Conservation (phyloP, 495 filamentous ascomycete species). For the Penicillium goetzii region DNA sequence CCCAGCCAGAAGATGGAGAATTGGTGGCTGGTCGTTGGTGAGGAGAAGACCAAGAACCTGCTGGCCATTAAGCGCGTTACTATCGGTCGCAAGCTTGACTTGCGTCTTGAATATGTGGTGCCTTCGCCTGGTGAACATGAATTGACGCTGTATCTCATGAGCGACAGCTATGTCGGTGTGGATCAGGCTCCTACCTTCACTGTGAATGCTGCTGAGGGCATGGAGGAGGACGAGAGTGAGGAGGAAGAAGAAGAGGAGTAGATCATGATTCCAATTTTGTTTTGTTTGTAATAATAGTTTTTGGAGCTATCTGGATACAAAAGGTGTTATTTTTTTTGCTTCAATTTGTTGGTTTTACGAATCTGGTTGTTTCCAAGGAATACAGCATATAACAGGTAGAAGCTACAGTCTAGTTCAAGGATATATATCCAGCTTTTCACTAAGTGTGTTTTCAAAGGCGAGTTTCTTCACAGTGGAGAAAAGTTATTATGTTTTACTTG, state of each 20-base stretch:
- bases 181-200: slow-evolving; percentile 93
- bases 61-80: slow-evolving; percentile 95
- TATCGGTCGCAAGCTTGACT: slow-evolving; percentile 74
- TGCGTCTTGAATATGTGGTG: slow-evolving; percentile 85
- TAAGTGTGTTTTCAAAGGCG: too few relatives aligned
- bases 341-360: not conserved
- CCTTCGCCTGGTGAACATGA: slow-evolving; percentile 84
- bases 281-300: slow-evolving; percentile 31
- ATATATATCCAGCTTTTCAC: too few relatives aligned
- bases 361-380: not conserved
- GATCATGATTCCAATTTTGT: slow-evolving; percentile 30
- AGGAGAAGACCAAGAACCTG: slow-evolving; percentile 80
- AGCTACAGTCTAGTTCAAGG: too few relatives aligned
- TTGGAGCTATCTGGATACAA: slow-evolving; percentile 19
- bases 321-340: slow-evolving; percentile 16
- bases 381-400: too few relatives aligned
- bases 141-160: slow-evolving; percentile 91
- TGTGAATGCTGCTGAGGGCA: slow-evolving; percentile 83
- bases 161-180: slow-evolving; percentile 96
- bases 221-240: slow-evolving; percentile 91
- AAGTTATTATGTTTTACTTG: too few relatives aligned
- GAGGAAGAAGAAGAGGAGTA: slow-evolving; percentile 79
- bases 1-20: slow-evolving; percentile 93
- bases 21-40: slow-evolving; percentile 94
- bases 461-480: too few relatives aligned